Percentiles rank a stretch among this genome's conserved stretches.
Evolutionary conservation across 495 filamentous ascomycete species (phyloP).

Genomic region (Trichocladium uniseriatum): DNA sequence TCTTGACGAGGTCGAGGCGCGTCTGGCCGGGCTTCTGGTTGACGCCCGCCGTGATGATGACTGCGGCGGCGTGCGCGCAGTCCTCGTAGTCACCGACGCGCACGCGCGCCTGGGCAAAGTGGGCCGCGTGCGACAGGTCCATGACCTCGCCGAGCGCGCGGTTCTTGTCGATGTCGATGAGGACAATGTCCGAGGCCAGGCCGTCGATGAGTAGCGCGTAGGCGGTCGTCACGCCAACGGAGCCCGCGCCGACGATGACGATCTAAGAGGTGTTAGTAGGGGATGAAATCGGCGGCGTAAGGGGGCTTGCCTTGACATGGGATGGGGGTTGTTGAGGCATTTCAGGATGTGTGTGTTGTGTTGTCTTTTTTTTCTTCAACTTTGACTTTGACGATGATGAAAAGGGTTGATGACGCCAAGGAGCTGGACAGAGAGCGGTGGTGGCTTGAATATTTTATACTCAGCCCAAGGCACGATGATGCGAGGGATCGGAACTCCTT

Average conservation of each 20-base stretch:
- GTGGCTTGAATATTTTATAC: background rate
- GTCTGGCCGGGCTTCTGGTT: slow-evolving; percentile 30
- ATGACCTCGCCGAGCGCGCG: slow-evolving; percentile 31
- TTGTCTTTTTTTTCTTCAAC: too few relatives aligned
- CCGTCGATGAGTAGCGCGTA: slow-evolving; percentile 43
- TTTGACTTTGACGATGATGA: too few relatives aligned
- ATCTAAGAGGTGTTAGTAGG: slow-evolving; percentile 11
- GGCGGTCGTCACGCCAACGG: slow-evolving; percentile 46
- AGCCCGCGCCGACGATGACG: slow-evolving; percentile 43
- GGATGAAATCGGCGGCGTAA: background rate
- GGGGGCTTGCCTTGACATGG: background rate
- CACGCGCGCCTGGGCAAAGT: slow-evolving; percentile 27
- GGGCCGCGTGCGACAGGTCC: slow-evolving; percentile 30
- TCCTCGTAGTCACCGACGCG: slow-evolving; percentile 27
- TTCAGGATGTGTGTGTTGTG: background rate
- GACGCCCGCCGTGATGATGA: slow-evolving; percentile 39
- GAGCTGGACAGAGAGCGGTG: too few relatives aligned
- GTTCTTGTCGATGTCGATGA: slow-evolving; percentile 28
- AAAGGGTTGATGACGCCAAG: too few relatives aligned
- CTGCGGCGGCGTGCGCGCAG: slow-evolving; percentile 44
- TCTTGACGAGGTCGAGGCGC: slow-evolving; percentile 23
- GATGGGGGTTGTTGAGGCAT: background rate
- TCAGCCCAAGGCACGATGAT: background rate
- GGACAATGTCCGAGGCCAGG: slow-evolving; percentile 45
- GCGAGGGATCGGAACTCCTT: background rate